Conservation (phyloP, 768 basidiomycete species). For the Tylopilus plumbeoviolaceoides region DNA sequence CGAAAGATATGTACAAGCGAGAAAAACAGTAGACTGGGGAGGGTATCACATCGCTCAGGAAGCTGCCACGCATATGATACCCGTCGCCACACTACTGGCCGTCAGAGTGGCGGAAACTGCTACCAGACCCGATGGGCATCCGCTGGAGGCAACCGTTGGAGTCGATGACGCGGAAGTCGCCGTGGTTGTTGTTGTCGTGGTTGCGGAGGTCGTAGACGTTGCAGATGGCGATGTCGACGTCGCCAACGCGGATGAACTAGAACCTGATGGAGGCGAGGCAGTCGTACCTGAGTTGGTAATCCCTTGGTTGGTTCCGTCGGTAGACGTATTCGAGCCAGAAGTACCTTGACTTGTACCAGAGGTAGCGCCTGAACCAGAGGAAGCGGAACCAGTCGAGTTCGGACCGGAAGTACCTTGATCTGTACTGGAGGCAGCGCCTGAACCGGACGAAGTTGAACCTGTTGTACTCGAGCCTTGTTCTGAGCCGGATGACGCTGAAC, state of each 20-base stretch:
- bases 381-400: background rate
- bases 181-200: background rate
- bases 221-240: background rate
- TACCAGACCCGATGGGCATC: constrained; percentile 15
- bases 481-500: too few relatives aligned
- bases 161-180: background rate
- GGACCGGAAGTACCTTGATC: background rate
- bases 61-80: constrained; percentile 12
- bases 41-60: background rate
- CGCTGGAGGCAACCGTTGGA: background rate
- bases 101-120: background rate
- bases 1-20: constrained; percentile 21
- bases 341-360: background rate
- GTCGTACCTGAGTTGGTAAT: background rate
- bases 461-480: too few relatives aligned
- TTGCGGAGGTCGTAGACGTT: background rate
- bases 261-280: background rate
- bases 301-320: background rate
- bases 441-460: background rate
- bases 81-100: background rate
- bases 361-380: background rate
- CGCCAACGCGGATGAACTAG: background rate
- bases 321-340: background rate
- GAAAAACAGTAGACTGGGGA: background rate
- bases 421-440: background rate